Base-by-base conservation (phyloP, 495 filamentous ascomycete species). In the Tricharina praecox region DNA sequence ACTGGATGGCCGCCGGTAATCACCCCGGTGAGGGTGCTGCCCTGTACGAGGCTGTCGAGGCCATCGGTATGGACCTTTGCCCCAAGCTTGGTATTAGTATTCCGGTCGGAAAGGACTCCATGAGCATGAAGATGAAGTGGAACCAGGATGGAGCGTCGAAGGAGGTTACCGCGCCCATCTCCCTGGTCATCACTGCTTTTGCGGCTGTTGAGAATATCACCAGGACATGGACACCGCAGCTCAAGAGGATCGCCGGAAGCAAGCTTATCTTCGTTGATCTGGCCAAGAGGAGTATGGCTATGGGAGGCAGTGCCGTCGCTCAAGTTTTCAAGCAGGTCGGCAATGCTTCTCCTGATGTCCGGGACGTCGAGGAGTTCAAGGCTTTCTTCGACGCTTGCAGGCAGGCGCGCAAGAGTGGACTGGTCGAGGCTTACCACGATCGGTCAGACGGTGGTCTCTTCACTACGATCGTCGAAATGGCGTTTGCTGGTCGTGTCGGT, bases 121-220 rank as follows among this genome's bases (percentile, higher is more conserved):
- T 90, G 66, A 93, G 85, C 13, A 96, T 97, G 90, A 95, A 94
- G 69, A 87, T 90, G 66, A 81, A 83, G 48, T 97, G 90, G 92
- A 68, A 70, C 32, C 70, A 77, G 41, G 73, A 70, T 5, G 76
- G 76, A 35, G 66, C 74, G 35, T 62, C 69, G 7, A 93, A 81
- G 68, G 84, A 85, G 54, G 87, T 96, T 35, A 95, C 83, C 20
- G 81, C 92, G 0, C 92, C 90, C 1, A 73, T 95, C 49, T 87
- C 90, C 0, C 71, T 93, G 9, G 78, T 95, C 38, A 81, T 95
- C 50, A 82, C 92, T 4, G 82, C 92, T 4, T 95, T 97, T 62
- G 78, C 82, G 0, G 73, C 81, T 0, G 86, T 95, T 16, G 71
- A 73, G 21, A 72, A 92, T 60, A 75, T 82, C 53, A 70, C 74